These are phyloP conservation scores for Sclerotinia glacialis DNA, from an alignment of 2,329 filamentous ascomycete species.

Conservation along the genomic window DNA sequence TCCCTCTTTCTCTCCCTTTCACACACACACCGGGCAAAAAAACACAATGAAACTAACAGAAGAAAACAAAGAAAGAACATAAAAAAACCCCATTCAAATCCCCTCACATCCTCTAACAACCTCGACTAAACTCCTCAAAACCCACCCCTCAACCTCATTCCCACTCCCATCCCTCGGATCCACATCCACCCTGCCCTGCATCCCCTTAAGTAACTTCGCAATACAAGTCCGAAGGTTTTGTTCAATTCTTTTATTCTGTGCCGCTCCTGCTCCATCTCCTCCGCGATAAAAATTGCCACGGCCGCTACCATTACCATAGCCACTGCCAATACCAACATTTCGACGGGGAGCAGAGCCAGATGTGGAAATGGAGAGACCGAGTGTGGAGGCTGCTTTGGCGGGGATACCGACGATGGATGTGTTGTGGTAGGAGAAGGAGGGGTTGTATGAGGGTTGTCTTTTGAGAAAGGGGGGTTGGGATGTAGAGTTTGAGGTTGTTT, in stretches of 20 bases:
- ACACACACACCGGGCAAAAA: neutral
- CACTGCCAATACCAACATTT: neutral
- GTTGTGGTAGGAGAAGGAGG: neutral
- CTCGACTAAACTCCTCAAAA: constrained; percentile 25
- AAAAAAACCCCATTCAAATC: neutral
- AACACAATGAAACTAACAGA: neutral
- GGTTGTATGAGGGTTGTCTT: neutral
- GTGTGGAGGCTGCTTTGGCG: constrained; percentile 24
- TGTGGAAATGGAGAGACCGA: constrained; percentile 20
- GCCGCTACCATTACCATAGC: neutral
- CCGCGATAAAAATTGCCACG: neutral
- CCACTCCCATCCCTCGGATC: neutral
- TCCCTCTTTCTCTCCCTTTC: no score
- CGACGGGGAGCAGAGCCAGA: neutral
- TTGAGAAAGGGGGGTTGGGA: neutral
- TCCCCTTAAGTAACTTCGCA: constrained; percentile 18
- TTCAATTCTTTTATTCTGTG: constrained; percentile 9
- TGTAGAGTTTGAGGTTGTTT: neutral
- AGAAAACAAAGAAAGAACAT: neutral
- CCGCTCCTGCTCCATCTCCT: neutral
- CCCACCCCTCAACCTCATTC: constrained; percentile 18
- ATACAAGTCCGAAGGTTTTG: constrained; percentile 18
- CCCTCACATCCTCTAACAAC: constrained; percentile 26
- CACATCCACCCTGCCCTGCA: constrained; percentile 18
- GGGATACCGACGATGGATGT: constrained; percentile 22